Evolutionary conservation across 805 yeast species (phyloP).

Genomic region (Pichia membranifaciens): DNA sequence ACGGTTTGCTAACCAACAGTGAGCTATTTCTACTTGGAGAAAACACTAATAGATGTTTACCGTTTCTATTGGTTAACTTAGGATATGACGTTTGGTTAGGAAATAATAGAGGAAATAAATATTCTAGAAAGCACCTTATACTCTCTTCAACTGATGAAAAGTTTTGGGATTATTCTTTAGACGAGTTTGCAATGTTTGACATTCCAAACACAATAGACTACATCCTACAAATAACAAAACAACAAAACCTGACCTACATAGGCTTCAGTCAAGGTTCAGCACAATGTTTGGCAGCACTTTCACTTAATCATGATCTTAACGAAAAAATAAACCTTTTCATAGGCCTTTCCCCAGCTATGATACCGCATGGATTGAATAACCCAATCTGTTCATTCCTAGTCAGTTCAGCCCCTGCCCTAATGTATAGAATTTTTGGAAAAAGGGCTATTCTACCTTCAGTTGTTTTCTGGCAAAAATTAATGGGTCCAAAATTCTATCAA

Average conservation of each 20-base stretch:
- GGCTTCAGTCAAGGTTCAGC: conserved; percentile 96
- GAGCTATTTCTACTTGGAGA: conserved; percentile 54
- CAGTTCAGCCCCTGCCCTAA: conserved; percentile 66
- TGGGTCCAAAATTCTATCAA: conserved; percentile 46
- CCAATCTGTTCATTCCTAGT: conserved; percentile 43
- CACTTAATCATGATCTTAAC: conserved; percentile 60
- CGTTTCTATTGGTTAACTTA: conserved; percentile 64
- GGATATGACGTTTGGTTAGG: conserved; percentile 97
- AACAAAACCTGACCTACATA: conserved; percentile 51
- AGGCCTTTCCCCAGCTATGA: conserved; percentile 91
- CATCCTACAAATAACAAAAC: conserved; percentile 48
- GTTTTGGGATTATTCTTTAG: conserved; percentile 89
- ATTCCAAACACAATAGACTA: conserved; percentile 80
- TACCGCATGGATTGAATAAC: conserved; percentile 73
- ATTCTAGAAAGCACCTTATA: conserved; percentile 68
- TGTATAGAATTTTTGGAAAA: conserved; percentile 69
- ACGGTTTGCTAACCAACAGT: conserved; percentile 81
- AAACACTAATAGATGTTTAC: conserved; percentile 45
- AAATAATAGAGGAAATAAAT: conserved; percentile 86
- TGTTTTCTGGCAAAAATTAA: conserved; percentile 45
- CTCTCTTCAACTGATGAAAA: conserved; percentile 34
- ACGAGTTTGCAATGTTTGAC: conserved; percentile 87
- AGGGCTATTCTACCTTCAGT: conserved; percentile 72
- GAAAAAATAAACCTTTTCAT: conserved; percentile 50
- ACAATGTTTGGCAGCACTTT: conserved; percentile 80